phyloP scores from a whole-genome alignment of 805 yeast species.

The Suhomyces vadensis region DNA sequence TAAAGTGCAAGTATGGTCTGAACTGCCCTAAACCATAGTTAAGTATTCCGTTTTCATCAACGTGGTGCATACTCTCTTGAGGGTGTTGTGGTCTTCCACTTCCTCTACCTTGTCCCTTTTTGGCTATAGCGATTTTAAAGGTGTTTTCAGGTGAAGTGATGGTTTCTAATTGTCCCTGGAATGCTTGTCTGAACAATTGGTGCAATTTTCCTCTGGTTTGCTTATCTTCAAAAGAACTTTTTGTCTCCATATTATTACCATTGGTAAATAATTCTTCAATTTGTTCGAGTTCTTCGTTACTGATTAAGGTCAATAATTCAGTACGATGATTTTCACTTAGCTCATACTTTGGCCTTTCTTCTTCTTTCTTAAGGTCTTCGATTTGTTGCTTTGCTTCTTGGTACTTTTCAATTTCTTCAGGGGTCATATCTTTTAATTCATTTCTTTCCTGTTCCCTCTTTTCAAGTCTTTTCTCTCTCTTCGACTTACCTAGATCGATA shows the following conservation, averaged over 20 bases:
- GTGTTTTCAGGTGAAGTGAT: conserved; percentile 69
- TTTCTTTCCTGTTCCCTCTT: conserved; percentile 41
- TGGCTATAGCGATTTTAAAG: conserved; percentile 61
- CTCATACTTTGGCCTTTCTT: conserved; percentile 35
- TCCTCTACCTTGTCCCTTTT: conserved; percentile 33
- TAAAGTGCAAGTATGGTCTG: conserved; percentile 69
- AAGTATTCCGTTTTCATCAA: conserved; percentile 52
- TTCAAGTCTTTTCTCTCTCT: conserved; percentile 50
- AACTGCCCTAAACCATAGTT: conserved; percentile 75
- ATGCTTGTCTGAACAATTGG: conserved; percentile 70
- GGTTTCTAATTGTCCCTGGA: conserved; percentile 74
- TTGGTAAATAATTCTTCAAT: conserved; percentile 56
- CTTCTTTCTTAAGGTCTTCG: conserved; percentile 19
- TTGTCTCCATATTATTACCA: conserved; percentile 60
- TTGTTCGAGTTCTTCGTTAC: conserved; percentile 57
- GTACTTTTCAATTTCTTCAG: conserved; percentile 34
- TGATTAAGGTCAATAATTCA: conserved; percentile 54
- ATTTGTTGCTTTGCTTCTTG: conserved; percentile 23
- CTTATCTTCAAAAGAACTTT: conserved; percentile 62
- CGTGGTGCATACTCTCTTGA: conserved; percentile 39
- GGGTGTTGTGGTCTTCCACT: conserved; percentile 40
- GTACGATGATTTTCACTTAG: conserved; percentile 48
- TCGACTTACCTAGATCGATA: conserved; percentile 45
- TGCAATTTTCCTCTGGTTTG: conserved; percentile 76
- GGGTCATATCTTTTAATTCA: conserved; percentile 30